These are phyloP conservation scores for Botryotinia globosa DNA, from an alignment of 2,329 filamentous ascomycete genomes.

Conservation along the genomic window DNA sequence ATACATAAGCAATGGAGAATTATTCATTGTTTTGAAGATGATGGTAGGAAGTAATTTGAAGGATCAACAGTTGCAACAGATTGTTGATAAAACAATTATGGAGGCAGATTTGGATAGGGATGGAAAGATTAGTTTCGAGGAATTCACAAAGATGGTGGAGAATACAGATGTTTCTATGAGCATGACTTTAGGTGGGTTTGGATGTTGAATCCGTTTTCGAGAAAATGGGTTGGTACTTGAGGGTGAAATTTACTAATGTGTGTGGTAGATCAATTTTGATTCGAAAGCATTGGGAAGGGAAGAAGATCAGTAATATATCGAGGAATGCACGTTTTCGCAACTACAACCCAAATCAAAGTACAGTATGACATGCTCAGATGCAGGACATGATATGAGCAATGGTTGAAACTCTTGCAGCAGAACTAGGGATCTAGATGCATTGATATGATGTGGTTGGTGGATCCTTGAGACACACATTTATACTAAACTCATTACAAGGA, in stretches of 20 bases:
- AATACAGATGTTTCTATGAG: constrained; percentile 79
- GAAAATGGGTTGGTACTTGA: neutral
- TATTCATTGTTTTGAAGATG: constrained; percentile 99
- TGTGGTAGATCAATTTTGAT: constrained; percentile 35
- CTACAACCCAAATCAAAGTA: neutral
- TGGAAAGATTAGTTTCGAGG: constrained; percentile 98
- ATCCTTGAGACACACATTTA: neutral
- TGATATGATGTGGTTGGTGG: neutral
- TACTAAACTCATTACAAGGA: neutral
- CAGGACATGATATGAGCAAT: neutral
- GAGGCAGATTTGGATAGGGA: constrained; percentile 95
- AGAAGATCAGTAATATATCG: neutral
- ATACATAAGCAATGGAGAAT: constrained; percentile 97
- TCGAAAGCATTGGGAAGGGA: neutral
- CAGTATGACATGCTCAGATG: neutral
- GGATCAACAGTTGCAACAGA: constrained; percentile 98
- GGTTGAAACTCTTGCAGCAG: neutral
- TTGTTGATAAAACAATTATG: constrained; percentile 99
- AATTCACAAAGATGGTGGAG: constrained; percentile 99
- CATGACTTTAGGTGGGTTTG: constrained; percentile 64
- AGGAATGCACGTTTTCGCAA: neutral
- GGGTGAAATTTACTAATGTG: constrained; percentile 8
- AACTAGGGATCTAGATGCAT: neutral
- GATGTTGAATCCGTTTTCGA: neutral
- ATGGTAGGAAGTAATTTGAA: constrained; percentile 99